phyloP scores from a whole-genome alignment of 495 filamentous ascomycete genomes.

The Evernia prunastri region DNA sequence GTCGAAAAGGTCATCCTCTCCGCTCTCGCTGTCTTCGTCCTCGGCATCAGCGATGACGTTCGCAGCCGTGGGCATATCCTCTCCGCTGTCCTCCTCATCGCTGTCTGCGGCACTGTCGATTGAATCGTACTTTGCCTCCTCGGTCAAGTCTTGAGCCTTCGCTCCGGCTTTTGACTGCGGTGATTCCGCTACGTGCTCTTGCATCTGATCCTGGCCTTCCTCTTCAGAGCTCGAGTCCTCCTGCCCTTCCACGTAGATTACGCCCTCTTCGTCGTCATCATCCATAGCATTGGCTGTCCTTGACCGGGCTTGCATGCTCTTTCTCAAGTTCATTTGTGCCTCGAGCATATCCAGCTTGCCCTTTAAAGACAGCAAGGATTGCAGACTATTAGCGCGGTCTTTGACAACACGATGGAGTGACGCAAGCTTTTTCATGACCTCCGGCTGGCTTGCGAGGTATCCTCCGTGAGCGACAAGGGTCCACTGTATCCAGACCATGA shows the following conservation, averaged over 20 bases:
- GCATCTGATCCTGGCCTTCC: constrained; percentile 34
- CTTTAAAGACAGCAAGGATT: constrained; percentile 77
- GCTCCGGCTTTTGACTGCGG: constrained; percentile 11
- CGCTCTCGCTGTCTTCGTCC: constrained; percentile 28
- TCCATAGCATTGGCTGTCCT: constrained; percentile 39
- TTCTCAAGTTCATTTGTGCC: constrained; percentile 74
- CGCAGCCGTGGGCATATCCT: constrained; percentile 22
- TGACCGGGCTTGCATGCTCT: constrained; percentile 45
- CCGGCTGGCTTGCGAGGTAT: constrained; percentile 73
- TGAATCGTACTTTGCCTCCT: constrained; percentile 1
- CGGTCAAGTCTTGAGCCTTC: constrained; percentile 10
- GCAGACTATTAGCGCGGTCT: constrained; percentile 74
- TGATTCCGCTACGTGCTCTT: constrained; percentile 15
- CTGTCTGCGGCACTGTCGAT: constrained; percentile 5
- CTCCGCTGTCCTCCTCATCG: constrained; percentile 19
- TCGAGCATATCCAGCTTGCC: constrained; percentile 88
- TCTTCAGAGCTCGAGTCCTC: constrained; percentile 40
- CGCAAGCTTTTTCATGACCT: constrained; percentile 66
- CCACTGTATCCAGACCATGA: constrained; percentile 98
- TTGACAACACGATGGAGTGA: constrained; percentile 78
- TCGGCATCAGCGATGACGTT: constrained; percentile 29
- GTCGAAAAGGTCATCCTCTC: constrained; percentile 23
- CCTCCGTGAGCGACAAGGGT: constrained; percentile 92
- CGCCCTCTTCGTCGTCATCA: constrained; percentile 52
- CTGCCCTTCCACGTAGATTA: constrained; percentile 85